A percentile compares a stretch with the other conserved stretches of the same genome.
These are phyloP conservation scores for Xylariaceae sp. DNA, from an alignment of 2,329 filamentous ascomycete genomes.

Conservation along the genomic window DNA sequence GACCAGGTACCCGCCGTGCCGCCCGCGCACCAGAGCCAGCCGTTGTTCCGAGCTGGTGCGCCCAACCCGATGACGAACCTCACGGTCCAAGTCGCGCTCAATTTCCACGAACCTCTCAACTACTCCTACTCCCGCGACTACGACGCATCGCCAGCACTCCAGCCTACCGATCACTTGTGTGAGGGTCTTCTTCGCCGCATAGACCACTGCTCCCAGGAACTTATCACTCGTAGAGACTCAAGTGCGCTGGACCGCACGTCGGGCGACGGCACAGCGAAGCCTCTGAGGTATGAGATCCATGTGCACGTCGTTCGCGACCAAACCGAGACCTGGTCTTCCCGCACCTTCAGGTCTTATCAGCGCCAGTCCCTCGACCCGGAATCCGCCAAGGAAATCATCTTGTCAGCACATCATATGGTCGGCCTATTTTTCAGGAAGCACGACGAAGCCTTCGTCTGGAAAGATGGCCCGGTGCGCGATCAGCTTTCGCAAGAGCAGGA, in stretches of 20 bases:
- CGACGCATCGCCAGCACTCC: constrained; percentile 39
- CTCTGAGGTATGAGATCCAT: constrained; percentile 44
- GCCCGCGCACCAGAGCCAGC: neutral
- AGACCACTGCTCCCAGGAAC: constrained; percentile 47
- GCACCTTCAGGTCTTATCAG: constrained; percentile 47
- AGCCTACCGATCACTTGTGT: constrained; percentile 42
- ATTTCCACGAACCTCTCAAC: constrained; percentile 40
- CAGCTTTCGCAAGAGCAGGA: constrained; percentile 31
- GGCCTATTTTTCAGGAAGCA: constrained; percentile 47
- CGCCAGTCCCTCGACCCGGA: constrained; percentile 39
- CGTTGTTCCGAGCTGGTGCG: neutral
- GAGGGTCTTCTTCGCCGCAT: constrained; percentile 46
- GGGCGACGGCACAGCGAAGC: constrained; percentile 34
- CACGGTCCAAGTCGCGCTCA: constrained; percentile 40
- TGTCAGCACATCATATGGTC: constrained; percentile 46
- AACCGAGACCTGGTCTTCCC: constrained; percentile 37
- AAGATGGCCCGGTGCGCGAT: constrained; percentile 38
- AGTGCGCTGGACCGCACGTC: constrained; percentile 36
- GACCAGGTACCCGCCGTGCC: neutral
- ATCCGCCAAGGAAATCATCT: constrained; percentile 41
- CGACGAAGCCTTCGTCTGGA: constrained; percentile 47
- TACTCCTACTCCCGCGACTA: constrained; percentile 43
- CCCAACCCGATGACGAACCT: constrained; percentile 22
- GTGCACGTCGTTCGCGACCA: constrained; percentile 41
- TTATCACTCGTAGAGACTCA: constrained; percentile 50